These are phyloP conservation scores for Chiua virens DNA, from an alignment of 768 basidiomycete genomes.

Conservation along the genomic window DNA sequence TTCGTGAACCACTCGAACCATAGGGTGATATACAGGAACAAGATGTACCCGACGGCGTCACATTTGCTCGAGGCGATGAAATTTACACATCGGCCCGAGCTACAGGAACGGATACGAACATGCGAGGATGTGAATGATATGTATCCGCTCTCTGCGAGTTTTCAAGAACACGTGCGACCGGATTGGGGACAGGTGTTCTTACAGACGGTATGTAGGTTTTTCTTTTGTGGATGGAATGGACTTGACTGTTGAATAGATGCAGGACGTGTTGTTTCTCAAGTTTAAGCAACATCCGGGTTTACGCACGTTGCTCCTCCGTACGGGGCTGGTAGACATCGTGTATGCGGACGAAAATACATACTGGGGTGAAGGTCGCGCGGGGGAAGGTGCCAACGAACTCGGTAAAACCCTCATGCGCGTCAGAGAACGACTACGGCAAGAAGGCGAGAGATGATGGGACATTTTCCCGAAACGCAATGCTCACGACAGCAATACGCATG, in stretches of 20 bases:
- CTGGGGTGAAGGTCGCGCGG: slow-evolving; percentile 61
- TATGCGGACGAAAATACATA: slow-evolving; percentile 59
- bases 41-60: slow-evolving; percentile 63
- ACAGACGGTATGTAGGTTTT: slow-evolving; percentile 41
- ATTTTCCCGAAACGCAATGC: neutral
- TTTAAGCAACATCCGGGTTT: slow-evolving; percentile 25
- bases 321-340: slow-evolving; percentile 49
- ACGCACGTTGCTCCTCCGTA: slow-evolving; percentile 52
- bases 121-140: slow-evolving; percentile 39
- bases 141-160: slow-evolving; percentile 33
- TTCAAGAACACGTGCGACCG: slow-evolving; percentile 38
- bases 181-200: slow-evolving; percentile 61
- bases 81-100: slow-evolving; percentile 51
- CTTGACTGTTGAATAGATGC: slow-evolving; percentile 47
- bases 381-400: slow-evolving; percentile 59
- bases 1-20: slow-evolving; percentile 72
- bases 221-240: neutral
- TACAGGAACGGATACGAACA: slow-evolving; percentile 57
- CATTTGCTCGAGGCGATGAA: slow-evolving; percentile 77
- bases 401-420: slow-evolving; percentile 60
- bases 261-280: slow-evolving; percentile 55
- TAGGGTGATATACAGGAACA: slow-evolving; percentile 53
- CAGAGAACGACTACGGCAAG: slow-evolving; percentile 44
- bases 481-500: neutral
- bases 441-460: slow-evolving; percentile 19